Evolutionary conservation across 352 stramenopile species (phyloP), one percentile per base, ranked within the genome.

Genomic region (Phytophthora pseudosyringae): DNA sequence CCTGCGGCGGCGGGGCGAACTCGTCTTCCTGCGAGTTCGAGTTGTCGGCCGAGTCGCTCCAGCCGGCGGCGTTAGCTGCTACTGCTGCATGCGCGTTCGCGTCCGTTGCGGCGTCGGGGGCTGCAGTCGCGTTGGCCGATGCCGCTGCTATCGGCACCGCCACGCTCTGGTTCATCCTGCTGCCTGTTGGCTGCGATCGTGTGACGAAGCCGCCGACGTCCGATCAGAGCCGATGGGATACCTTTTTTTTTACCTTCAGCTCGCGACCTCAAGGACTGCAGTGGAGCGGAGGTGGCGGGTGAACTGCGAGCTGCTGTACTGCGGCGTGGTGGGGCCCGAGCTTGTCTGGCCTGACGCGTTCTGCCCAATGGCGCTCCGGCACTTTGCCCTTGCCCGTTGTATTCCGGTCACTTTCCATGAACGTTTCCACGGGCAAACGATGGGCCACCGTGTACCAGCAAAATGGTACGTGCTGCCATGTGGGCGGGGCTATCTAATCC

Each of bases 1-100:
- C 86, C 52, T 94, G 84, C 21, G 79, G 69, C 4, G 70, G 67
- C 49, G 78, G 57, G 38, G 85, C 73, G 53, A 75, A 83, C 41
- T 78, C 77, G 35, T 91, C 82, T 10, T 74, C 73, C 18, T 88
- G 79, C 13, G 81, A 88, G 59, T 88, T 83, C 16, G 71, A 76
- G 45, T 80, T 80, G 59, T 89, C 73, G 11, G 61, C 80, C 45
- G 85, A 91, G 56, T 91, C 82, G 54, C 77, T 90, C 75, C 80
- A 91, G 56, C 90, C 85, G 9, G 41, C 28, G n/a, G 64, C 59
- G 15, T 70, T 62, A 13, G 71, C 39, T 15, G n/a, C 41, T 35
- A 16, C 29, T 5, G 39, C 26, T 39, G 39, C 71, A 28, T 44
- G 46, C 28, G 43, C 68, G 11, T 66, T 61, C 9, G 38, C 51